Conservation (phyloP, 2,329 filamentous ascomycete species). For the Venturia effusa region DNA sequence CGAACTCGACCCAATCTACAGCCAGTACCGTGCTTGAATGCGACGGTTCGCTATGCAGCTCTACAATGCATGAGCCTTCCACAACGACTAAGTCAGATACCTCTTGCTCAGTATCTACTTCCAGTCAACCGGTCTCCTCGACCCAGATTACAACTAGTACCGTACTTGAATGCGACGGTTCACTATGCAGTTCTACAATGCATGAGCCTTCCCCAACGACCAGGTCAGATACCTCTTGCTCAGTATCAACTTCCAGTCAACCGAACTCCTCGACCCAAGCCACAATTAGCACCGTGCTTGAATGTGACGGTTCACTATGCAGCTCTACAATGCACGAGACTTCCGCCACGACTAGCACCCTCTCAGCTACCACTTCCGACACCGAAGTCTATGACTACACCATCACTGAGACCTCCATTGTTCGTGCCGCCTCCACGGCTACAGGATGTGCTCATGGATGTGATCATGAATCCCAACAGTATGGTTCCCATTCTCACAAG, state of each 20-base stretch:
- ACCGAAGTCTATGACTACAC: neutral
- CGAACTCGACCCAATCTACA: neutral
- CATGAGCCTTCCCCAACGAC: too few species aligned
- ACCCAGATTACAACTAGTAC: too few species aligned
- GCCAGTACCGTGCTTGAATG: neutral
- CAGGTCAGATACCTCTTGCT: too few species aligned
- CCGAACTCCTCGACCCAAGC: too few species aligned
- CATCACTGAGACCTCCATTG: neutral
- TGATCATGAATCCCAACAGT: neutral
- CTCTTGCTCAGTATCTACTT: too few species aligned
- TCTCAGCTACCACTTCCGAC: neutral
- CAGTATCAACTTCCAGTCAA: too few species aligned
- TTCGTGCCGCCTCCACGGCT: neutral
- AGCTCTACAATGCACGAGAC: neutral
- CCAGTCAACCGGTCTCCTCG: too few species aligned
- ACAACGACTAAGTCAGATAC: too few species aligned
- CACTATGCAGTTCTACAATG: too few species aligned
- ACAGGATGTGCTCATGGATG: neutral
- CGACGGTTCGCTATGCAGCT: neutral
- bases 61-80: neutral
- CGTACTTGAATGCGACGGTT: too few species aligned
- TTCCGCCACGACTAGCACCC: neutral
- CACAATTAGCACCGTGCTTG: too few species aligned
- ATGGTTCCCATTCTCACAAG: neutral
- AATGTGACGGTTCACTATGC: too few species aligned